Evolutionary conservation across 2,329 filamentous ascomycete genomes (phyloP).

Genomic region (Dothistroma pini): DNA sequence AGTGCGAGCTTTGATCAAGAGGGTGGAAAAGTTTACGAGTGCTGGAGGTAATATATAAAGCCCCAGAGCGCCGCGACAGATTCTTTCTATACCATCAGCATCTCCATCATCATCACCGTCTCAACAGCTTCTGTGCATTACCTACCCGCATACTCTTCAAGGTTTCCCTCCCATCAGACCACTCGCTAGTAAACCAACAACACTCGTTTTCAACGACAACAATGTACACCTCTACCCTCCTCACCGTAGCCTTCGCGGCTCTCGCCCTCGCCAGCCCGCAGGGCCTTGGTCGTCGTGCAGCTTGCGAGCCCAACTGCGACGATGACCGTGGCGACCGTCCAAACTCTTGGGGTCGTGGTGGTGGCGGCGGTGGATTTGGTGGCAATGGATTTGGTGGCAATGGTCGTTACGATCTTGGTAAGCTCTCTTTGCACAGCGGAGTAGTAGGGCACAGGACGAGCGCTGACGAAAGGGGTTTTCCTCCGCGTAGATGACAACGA

Average conservation of each 20-base stretch:
- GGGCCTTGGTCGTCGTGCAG: background rate
- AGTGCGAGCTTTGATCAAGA: background rate
- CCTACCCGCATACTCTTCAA: too few species aligned
- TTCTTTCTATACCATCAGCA: too few species aligned
- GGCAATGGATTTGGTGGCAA: background rate
- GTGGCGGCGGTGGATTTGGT: background rate
- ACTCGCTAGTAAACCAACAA: background rate
- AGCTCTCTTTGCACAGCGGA: too few species aligned
- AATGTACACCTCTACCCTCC: slow-evolving; percentile 2
- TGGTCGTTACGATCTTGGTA: too few species aligned
- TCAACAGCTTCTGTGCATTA: too few species aligned
- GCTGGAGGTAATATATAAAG: background rate
- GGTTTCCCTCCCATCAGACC: too few species aligned
- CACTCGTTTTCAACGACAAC: background rate
- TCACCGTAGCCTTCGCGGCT: slow-evolving; percentile 1
- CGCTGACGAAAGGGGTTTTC: background rate
- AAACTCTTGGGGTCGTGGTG: background rate
- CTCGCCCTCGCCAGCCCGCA: background rate
- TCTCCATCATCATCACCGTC: too few species aligned
- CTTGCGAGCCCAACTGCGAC: too few species aligned
- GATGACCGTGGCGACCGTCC: background rate
- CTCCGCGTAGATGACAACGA: background rate
- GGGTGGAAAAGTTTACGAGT: too few species aligned
- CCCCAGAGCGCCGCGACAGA: too few species aligned
- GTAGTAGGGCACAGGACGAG: too few species aligned